Conservation (phyloP, 2,329 filamentous ascomycete species). For the Alternaria longipes region DNA sequence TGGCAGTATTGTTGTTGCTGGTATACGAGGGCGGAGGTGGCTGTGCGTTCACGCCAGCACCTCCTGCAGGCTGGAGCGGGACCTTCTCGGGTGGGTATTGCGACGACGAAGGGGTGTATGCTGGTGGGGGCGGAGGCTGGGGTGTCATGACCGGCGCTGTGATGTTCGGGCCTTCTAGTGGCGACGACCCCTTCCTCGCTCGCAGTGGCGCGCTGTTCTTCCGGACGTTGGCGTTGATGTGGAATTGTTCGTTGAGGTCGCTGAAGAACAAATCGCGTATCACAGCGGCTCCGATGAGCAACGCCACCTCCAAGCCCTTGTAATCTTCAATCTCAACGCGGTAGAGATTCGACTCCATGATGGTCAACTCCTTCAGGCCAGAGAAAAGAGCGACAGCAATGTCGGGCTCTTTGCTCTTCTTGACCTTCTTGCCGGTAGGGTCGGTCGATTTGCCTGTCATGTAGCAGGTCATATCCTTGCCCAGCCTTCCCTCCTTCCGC, state of each 20-base stretch:
- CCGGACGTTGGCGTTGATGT: slow-evolving; percentile 62
- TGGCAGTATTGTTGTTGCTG: slow-evolving; percentile 26
- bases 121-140: slow-evolving; percentile 38
- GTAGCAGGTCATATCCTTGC: slow-evolving; percentile 88
- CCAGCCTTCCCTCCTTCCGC: slow-evolving; percentile 86
- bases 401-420: slow-evolving; percentile 85
- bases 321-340: slow-evolving; percentile 92
- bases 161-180: slow-evolving; percentile 36
- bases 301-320: slow-evolving; percentile 87
- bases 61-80: slow-evolving; percentile 24
- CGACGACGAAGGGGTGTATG: slow-evolving; percentile 30
- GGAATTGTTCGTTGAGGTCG: slow-evolving; percentile 78
- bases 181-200: slow-evolving; percentile 48
- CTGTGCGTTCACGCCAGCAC: slow-evolving; percentile 25
- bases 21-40: slow-evolving; percentile 29
- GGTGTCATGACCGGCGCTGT: slow-evolving; percentile 48
- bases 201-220: slow-evolving; percentile 51
- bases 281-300: slow-evolving; percentile 69
- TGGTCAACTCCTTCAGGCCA: slow-evolving; percentile 77
- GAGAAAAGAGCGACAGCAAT: slow-evolving; percentile 89
- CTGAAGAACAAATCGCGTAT: slow-evolving; percentile 71
- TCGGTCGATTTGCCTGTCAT: slow-evolving; percentile 79
- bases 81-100: slow-evolving; percentile 35
- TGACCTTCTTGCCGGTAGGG: slow-evolving; percentile 68
- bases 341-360: slow-evolving; percentile 93